Evolutionary conservation across 768 basidiomycete species (phyloP).

Genomic region (Fibroporia radiculosa): DNA sequence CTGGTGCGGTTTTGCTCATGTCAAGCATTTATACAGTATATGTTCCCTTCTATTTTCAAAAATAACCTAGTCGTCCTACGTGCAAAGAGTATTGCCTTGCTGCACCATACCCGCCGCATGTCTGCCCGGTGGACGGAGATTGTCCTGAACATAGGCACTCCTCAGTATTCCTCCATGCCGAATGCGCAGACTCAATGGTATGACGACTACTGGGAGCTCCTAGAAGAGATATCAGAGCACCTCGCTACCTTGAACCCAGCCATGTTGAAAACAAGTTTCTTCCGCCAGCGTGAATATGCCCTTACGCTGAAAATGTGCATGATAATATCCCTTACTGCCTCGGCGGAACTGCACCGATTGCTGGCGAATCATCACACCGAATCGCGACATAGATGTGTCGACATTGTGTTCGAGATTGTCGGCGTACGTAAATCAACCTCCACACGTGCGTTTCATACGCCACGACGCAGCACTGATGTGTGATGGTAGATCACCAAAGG

Average conservation of each 20-base stretch:
- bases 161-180: constrained; percentile 6
- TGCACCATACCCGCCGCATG: constrained; percentile 4
- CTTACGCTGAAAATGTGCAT: constrained; percentile 17
- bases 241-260: constrained; percentile 10
- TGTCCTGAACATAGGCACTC: constrained; percentile 5
- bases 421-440: constrained; percentile 3
- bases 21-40: constrained; percentile 4
- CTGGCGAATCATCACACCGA: constrained; percentile 14
- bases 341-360: constrained; percentile 18
- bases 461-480: neutral
- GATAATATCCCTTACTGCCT: constrained; percentile 17
- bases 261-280: constrained; percentile 17
- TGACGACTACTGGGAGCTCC: constrained; percentile 16
- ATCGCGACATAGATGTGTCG: constrained; percentile 15
- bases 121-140: constrained; percentile 7
- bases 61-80: constrained; percentile 14
- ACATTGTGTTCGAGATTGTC: constrained; percentile 17
- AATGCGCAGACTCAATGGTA: constrained; percentile 12
- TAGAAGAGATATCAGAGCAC: constrained; percentile 16
- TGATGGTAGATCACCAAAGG: constrained; percentile 10
- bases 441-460: neutral
- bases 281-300: constrained; percentile 10
- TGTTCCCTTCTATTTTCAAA: constrained; percentile 11
- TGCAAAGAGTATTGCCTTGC: constrained; percentile 11
- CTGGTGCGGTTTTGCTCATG: neutral